Base-by-base conservation (phyloP, 2,329 filamentous ascomycete species). In the Fonsecaea pedrosoi region DNA sequence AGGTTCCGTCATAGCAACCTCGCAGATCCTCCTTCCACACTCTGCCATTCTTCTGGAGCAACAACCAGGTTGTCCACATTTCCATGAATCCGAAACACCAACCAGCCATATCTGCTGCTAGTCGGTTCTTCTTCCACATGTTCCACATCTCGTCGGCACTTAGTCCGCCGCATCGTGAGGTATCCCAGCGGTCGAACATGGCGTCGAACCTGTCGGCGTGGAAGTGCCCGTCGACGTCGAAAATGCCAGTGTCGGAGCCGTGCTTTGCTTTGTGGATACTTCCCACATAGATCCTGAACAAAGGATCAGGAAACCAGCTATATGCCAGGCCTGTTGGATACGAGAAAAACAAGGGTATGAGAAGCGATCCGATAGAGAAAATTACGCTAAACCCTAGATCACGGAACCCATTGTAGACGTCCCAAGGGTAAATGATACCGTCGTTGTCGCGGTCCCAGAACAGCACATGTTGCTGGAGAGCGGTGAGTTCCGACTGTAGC, bases 371-470 rank as follows among this genome's bases (percentile, higher is more conserved):
- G 1, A 82, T 61, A 0, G 78, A 82, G 67, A 83, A 69, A 15
- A 65, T 12, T 53, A 70, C 34, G 45, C 61, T 64, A 62, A 70
- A 85, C 30, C 83, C 83, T 15, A 83, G 77, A 3, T 74, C 74
- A 53, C 79, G 77, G 71, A 84, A 84, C 8, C 83, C 82, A 18
- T 67, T 57, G 74, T 80, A 86, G 3, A 84, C 86, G 73, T 86
- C 84, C 3, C 69, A 72, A 0, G 85, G 84, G 79, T 80, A 85
- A 67, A 86, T 82, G 30, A 86, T 75, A 50, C 82, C 82, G 71
- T 86, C 85, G 42, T 75, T 72, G 72, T 86, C 84, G 5, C 74
- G 71, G 73, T 86, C 84, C 70, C 82, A 87, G 77, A 84, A 86
- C 30, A 77, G 76, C 70, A 80, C 78, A 72, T 69, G 66, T 61